phyloP scores from a whole-genome alignment of 345 rosid species.

The Brassica juncea region DNA sequence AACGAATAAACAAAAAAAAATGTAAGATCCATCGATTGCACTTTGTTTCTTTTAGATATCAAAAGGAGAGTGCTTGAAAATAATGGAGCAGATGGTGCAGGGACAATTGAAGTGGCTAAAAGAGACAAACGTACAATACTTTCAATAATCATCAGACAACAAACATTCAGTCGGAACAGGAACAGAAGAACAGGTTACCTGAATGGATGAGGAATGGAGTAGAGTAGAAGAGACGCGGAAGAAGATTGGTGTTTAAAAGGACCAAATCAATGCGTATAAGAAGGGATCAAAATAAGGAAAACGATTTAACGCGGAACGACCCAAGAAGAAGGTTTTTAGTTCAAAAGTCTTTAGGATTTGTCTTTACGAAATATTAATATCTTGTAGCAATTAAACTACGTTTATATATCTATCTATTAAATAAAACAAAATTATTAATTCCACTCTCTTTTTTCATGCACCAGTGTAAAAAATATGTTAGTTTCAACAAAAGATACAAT shows the following conservation, averaged over 20 bases:
- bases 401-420: neutral
- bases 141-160: neutral
- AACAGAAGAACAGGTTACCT: neutral
- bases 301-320: constrained; percentile 33
- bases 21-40: neutral
- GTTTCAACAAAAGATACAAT: no score
- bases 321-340: neutral
- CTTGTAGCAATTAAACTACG: no score
- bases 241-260: neutral
- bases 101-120: no score
- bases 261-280: constrained; percentile 29
- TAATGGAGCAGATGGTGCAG: no score
- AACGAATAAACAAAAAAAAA: neutral
- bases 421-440: no score
- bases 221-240: neutral
- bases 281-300: constrained; percentile 6
- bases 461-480: no score
- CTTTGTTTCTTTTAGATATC: no score
- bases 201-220: neutral
- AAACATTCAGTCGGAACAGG: neutral
- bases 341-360: no score
- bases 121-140: neutral
- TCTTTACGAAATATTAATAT: constrained; percentile 10
- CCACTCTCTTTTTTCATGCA: no score
- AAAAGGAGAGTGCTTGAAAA: no score